phyloP scores from a whole-genome alignment of 257 asterid genomes.

The Coffea canephora region DNA sequence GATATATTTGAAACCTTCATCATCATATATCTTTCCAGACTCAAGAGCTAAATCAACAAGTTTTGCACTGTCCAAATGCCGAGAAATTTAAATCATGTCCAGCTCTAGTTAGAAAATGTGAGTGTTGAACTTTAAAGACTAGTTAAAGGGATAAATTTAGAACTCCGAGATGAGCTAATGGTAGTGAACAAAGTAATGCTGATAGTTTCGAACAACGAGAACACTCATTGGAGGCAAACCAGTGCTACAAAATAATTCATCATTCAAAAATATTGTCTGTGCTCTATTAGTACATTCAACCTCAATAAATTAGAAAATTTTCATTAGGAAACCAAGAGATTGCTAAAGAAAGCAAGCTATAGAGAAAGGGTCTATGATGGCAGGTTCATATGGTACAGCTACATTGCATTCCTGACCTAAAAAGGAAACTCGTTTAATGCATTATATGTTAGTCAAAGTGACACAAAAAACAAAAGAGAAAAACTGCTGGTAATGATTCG shows the following conservation, averaged over 20 bases:
- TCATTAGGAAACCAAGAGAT: not conserved
- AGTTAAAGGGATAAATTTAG: not conserved
- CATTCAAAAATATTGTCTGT: not conserved
- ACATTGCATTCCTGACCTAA: not conserved
- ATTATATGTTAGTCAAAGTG: not conserved
- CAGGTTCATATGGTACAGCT: not conserved
- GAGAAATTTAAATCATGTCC: not conserved
- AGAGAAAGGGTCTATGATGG: not conserved
- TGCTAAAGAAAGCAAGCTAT: not conserved
- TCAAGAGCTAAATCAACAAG: slow-evolving; percentile 93
- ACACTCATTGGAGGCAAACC: not conserved
- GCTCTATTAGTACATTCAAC: not conserved
- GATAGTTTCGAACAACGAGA: not conserved
- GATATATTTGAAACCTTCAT: slow-evolving; percentile 73
- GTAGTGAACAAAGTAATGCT: not conserved
- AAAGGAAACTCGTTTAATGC: not conserved
- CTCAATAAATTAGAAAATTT: too few species aligned
- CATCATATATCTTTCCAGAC: slow-evolving; percentile 75
- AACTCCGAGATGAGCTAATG: not conserved
- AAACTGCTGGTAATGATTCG: not conserved
- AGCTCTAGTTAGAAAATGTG: not conserved
- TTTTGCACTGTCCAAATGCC: slow-evolving; percentile 56
- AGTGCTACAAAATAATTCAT: not conserved
- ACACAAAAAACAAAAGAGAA: not conserved
- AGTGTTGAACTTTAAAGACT: not conserved